These are phyloP conservation scores for Pleurotus sapidus DNA, from an alignment of 768 basidiomycete species.

Conservation along the genomic window DNA sequence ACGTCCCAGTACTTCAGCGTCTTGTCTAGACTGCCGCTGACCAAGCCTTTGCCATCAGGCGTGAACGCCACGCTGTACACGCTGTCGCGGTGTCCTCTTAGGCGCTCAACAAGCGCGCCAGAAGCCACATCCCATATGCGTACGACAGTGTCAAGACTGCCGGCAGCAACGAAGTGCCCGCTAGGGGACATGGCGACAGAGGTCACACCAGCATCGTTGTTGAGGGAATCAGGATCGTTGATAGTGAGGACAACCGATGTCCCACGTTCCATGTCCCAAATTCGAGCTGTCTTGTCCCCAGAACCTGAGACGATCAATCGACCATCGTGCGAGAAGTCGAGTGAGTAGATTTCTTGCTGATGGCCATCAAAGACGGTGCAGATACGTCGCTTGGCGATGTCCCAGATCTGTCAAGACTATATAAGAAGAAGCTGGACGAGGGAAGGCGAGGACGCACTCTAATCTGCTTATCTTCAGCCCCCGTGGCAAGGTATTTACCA, in stretches of 20 bases:
- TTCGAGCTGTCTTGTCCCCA: constrained; percentile 41
- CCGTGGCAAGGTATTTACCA: constrained; percentile 90
- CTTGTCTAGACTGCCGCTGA: constrained; percentile 90
- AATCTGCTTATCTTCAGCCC: constrained; percentile 80
- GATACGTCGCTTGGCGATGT: constrained; percentile 74
- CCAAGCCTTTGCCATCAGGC: constrained; percentile 86
- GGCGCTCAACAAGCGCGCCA: constrained; percentile 61
- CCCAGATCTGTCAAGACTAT: constrained; percentile 68
- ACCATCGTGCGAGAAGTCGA: constrained; percentile 82
- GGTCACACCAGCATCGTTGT: constrained; percentile 61
- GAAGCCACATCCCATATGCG: constrained; percentile 70
- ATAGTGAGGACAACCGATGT: constrained; percentile 44
- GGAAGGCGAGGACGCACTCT: constrained; percentile 31
- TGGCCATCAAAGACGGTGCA: constrained; percentile 78
- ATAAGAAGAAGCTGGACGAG: not conserved
- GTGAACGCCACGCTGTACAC: constrained; percentile 92
- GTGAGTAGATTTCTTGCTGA: constrained; percentile 89
- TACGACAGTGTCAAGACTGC: constrained; percentile 52
- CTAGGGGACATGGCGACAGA: constrained; percentile 78
- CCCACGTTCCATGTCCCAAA: constrained; percentile 29
- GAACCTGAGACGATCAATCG: constrained; percentile 78
- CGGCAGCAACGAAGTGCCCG: constrained; percentile 55
- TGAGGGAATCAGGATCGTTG: constrained; percentile 45
- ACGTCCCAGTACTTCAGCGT: constrained; percentile 89
- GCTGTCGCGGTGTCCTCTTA: constrained; percentile 78